phyloP scores from a whole-genome alignment of 257 asterid genomes.

The Solanum megistacrolobum region DNA sequence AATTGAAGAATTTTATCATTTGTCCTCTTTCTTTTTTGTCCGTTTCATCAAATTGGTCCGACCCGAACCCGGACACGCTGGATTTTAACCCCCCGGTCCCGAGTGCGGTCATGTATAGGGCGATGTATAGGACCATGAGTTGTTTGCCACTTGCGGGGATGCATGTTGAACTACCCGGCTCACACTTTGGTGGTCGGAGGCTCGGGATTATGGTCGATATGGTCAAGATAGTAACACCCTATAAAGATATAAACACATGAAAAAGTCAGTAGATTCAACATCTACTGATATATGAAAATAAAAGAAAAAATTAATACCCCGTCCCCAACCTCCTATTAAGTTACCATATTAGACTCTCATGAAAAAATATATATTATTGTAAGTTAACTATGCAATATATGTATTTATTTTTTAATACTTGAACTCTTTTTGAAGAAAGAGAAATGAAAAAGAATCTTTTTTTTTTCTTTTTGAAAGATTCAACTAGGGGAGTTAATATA shows the following conservation, averaged over 20 bases:
- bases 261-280: neutral
- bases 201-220: conserved; percentile 59
- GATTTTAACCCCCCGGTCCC: conserved; percentile 91
- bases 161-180: conserved; percentile 32
- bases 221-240: conserved; percentile 75
- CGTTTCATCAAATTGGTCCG: conserved; percentile 76
- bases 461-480: neutral
- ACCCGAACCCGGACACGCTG: conserved; percentile 84
- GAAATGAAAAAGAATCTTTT: neutral
- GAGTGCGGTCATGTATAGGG: conserved; percentile 69
- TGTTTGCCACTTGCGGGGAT: conserved; percentile 52
- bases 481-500: neutral
- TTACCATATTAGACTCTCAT: neutral
- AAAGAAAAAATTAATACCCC: neutral
- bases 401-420: too few species aligned
- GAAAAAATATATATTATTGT: neutral
- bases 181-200: conserved; percentile 71
- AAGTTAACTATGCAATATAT: neutral
- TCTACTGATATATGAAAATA: neutral
- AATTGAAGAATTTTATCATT: conserved; percentile 71
- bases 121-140: conserved; percentile 42
- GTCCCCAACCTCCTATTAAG: accelerated
- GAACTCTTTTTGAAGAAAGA: neutral
- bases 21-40: conserved; percentile 42
- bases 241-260: neutral